These are phyloP conservation scores for Metschnikowia dekortorum DNA, from an alignment of 805 yeast species.

Conservation along the genomic window DNA sequence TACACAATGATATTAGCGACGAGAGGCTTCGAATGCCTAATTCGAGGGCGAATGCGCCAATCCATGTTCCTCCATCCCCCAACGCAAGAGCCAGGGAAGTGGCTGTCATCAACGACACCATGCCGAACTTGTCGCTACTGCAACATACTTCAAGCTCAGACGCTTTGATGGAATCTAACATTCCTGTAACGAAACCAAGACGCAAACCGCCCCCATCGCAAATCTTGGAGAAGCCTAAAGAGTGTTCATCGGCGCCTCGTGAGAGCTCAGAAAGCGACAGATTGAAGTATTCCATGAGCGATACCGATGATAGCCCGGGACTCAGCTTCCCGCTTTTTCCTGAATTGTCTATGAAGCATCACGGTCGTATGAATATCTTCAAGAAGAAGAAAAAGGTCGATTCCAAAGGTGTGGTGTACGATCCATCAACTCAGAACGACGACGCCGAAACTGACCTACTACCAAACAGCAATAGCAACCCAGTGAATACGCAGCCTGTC, in stretches of 20 bases:
- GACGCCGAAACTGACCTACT: slow-evolving; percentile 5
- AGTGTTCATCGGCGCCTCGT: background rate
- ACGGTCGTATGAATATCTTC: slow-evolving; percentile 10
- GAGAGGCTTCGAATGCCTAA: background rate
- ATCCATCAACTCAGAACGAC: slow-evolving; percentile 6
- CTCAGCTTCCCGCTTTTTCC: slow-evolving; percentile 33
- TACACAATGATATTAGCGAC: background rate
- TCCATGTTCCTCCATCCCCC: slow-evolving; percentile 26
- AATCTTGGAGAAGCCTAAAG: background rate
- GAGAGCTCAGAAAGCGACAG: slow-evolving; percentile 1
- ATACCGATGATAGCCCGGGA: slow-evolving; percentile 11
- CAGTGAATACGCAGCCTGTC: slow-evolving; percentile 18
- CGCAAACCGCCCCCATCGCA: slow-evolving; percentile 13
- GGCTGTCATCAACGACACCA: slow-evolving; percentile 18
- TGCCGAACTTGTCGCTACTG: slow-evolving; percentile 15
- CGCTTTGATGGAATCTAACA: slow-evolving; percentile 7
- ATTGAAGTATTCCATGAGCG: slow-evolving; percentile 4
- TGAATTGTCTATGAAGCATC: slow-evolving; percentile 16
- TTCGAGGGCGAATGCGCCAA: slow-evolving; percentile 18
- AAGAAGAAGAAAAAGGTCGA: slow-evolving; percentile 6
- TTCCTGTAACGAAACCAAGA: slow-evolving; percentile 6
- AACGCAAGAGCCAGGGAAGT: slow-evolving; percentile 25
- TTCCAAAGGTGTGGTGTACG: slow-evolving; percentile 7
- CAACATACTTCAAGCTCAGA: slow-evolving; percentile 9
- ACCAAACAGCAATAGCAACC: slow-evolving; percentile 1